Base-by-base conservation (phyloP, 225 moss, liverwort and hornwort genomes). In the Lunularia cruciata region DNA sequence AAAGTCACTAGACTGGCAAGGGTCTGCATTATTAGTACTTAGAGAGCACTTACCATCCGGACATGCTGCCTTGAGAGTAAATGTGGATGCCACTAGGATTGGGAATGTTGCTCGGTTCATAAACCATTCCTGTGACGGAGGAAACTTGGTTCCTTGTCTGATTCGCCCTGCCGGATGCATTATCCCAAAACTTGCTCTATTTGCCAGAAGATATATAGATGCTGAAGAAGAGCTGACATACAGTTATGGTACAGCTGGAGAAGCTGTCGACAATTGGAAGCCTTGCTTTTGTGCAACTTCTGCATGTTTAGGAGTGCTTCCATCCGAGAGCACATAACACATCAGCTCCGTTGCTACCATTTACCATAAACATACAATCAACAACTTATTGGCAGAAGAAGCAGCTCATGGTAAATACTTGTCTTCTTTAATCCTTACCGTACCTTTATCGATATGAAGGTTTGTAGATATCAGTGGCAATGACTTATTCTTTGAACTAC, bases 81-180 rank as follows among this genome's bases (percentile, higher is more conserved):
- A 95, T 66, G 81, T 95, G 73, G 95, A 95, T 74, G 95, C 88
- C 23, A 92, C 89, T 0, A 79, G 60, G 72, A 71, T 88, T 31
- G 95, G 95, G 30, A 95, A 92, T 63, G 88, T 92, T 25, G 85
- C 92, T 31, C 92, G 95, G 39, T 95, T 95, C 46, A 87, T 92
- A 57, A 95, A 91, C 73, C 95, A 95, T 77, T 88, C 92, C 46
- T 95, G 95, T 57, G 90, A 95, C 63, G 89, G 90, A 15, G 95
- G 92, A 47, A 95, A 92, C 60, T 69, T 95, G 77, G 61, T 88
- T 32, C 92, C 89, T 27, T 95, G 86, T 71, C 72, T 95, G 3
- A 86, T 87, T 7, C 80, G 95, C 18, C 75, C 72, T 14, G 86
- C 84, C 2, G 95, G 95, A 48, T 90, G 89, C 4, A 77, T 87